Evolutionary conservation across 1,139 yeast species (phyloP).

Genomic region (Wickerhamomyces sp.): DNA sequence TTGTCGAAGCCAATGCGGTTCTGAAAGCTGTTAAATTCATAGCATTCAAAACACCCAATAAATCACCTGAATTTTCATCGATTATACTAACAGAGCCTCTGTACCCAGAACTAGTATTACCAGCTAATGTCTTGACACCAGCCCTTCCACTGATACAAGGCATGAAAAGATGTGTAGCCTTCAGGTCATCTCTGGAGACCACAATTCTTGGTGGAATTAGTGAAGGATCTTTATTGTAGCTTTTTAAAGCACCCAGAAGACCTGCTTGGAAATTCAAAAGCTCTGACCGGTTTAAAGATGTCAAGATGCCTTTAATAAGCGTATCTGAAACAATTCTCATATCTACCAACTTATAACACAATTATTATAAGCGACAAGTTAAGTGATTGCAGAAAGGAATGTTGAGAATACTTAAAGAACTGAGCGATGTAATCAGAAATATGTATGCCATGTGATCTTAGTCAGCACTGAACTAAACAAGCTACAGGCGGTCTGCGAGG

Average conservation of each 20-base stretch:
- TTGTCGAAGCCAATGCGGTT: conserved; percentile 57
- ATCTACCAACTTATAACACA: neutral
- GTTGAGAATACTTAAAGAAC: neutral
- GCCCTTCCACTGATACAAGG: conserved; percentile 45
- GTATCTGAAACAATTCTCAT: conserved; percentile 29
- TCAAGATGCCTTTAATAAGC: conserved; percentile 19
- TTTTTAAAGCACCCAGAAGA: conserved; percentile 23
- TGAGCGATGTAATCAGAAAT: neutral
- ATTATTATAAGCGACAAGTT: no score
- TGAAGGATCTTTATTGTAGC: conserved; percentile 27
- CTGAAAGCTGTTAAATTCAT: conserved; percentile 60
- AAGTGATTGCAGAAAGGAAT: no score
- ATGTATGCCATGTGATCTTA: no score
- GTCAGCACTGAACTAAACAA: no score
- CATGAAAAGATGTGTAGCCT: conserved; percentile 56
- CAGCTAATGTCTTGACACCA: conserved; percentile 44
- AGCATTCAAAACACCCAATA: conserved; percentile 55
- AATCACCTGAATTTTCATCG: conserved; percentile 46
- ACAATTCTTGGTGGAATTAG: conserved; percentile 37
- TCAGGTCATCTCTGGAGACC: conserved; percentile 26
- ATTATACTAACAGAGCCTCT: conserved; percentile 48
- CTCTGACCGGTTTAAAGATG: conserved; percentile 9
- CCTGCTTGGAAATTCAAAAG: conserved; percentile 23
- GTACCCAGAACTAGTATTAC: conserved; percentile 38
- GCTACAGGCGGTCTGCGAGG: no score